These are phyloP conservation scores for Flaveria linearis DNA, from an alignment of 129 eudicot genomes.

Conservation along the genomic window DNA sequence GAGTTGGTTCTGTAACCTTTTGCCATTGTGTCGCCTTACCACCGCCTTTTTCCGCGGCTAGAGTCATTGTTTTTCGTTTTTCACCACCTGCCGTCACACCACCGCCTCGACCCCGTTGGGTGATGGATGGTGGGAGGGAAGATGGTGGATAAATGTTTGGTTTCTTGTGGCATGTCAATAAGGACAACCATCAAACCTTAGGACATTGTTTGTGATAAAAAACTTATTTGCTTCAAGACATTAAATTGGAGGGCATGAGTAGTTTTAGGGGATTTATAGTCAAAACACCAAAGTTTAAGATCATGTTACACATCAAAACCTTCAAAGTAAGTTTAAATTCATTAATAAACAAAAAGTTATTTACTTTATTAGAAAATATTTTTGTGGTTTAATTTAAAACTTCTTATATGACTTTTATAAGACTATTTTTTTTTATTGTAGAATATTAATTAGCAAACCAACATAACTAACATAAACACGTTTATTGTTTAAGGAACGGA, in stretches of 20 bases:
- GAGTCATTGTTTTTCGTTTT: background rate
- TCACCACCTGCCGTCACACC: slow-evolving; percentile 28
- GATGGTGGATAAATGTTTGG: slow-evolving; percentile 28
- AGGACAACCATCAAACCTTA: slow-evolving; percentile 28
- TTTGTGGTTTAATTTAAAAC: too few species aligned
- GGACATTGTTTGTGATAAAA: slow-evolving; percentile 35
- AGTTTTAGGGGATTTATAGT: slow-evolving; percentile 3
- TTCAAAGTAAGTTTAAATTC: background rate
- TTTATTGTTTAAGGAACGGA: too few species aligned
- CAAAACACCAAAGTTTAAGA: background rate
- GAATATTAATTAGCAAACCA: too few species aligned
- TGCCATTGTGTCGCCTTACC: slow-evolving; percentile 34
- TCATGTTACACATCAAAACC: background rate
- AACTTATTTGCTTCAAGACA: slow-evolving; percentile 27
- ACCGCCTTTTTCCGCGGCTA: slow-evolving; percentile 36
- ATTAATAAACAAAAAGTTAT: background rate
- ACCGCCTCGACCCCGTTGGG: slow-evolving; percentile 14
- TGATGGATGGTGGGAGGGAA: slow-evolving; percentile 28
- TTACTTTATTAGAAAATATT: background rate
- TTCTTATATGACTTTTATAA: too few species aligned
- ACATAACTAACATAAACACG: too few species aligned
- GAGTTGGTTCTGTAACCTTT: slow-evolving; percentile 62
- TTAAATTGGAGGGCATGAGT: slow-evolving; percentile 20
- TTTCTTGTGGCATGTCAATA: slow-evolving; percentile 26
- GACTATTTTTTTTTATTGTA: too few species aligned